Conservation (phyloP, 2,329 filamentous ascomycete species). For the Fusarium beomiforme region DNA sequence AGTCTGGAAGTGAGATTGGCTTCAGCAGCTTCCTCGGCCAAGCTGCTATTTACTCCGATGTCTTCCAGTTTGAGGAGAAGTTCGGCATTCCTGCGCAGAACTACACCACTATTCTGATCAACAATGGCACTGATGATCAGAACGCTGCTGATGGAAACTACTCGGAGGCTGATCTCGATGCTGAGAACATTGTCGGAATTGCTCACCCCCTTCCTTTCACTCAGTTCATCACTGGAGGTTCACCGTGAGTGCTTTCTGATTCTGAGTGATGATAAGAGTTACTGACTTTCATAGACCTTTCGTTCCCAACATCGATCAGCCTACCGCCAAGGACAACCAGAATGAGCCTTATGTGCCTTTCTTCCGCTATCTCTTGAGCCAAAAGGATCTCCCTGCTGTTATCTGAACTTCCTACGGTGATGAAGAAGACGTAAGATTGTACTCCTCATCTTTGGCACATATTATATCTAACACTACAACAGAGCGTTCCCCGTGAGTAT, state of each 20-base stretch:
- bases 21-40: slow-evolving; percentile 27
- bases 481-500: slow-evolving; percentile 23
- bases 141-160: slow-evolving; percentile 1
- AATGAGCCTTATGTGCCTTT: slow-evolving; percentile 22
- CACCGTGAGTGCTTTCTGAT: not conserved
- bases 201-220: slow-evolving; percentile 27
- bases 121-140: slow-evolving; percentile 24
- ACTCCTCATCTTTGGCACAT: rapidly evolving
- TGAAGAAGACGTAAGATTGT: slow-evolving; percentile 10
- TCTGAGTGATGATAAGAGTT: rapidly evolving
- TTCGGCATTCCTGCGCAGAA: slow-evolving; percentile 25
- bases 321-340: slow-evolving; percentile 18
- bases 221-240: slow-evolving; percentile 28
- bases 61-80: slow-evolving; percentile 23
- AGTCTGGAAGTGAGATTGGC: slow-evolving; percentile 23
- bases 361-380: slow-evolving; percentile 11
- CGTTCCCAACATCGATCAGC: slow-evolving; percentile 23
- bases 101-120: slow-evolving; percentile 18
- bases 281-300: not conserved
- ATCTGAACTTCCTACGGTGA: slow-evolving; percentile 22
- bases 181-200: slow-evolving; percentile 28
- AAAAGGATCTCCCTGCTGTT: slow-evolving; percentile 11
- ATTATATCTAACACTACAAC: not conserved
- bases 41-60: slow-evolving; percentile 21
- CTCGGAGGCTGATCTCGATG: slow-evolving; percentile 20